Conservation (phyloP, 345 rosid species). For the Camelina sativa region DNA sequence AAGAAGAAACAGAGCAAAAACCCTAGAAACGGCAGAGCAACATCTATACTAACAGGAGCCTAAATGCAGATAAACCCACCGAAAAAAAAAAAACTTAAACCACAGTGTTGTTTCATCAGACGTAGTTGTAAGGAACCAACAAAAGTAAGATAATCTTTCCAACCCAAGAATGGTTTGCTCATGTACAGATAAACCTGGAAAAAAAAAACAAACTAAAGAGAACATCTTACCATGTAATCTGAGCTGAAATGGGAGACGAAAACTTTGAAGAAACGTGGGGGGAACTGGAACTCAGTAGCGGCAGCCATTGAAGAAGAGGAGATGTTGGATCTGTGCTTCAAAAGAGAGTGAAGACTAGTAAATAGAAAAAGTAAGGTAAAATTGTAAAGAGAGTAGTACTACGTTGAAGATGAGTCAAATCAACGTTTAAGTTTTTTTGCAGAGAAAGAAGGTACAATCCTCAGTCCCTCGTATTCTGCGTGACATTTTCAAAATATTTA, state of each 20-base stretch:
- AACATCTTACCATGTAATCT: neutral
- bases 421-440: neutral
- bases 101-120: neutral
- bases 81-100: neutral
- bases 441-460: neutral
- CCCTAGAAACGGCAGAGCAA: neutral
- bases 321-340: neutral
- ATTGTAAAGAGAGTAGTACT: neutral
- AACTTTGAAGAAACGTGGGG: slow-evolving; percentile 18
- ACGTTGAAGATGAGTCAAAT: neutral
- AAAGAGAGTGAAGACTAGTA: neutral
- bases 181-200: neutral
- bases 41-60: neutral
- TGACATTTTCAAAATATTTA: neutral
- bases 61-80: neutral
- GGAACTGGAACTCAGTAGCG: neutral
- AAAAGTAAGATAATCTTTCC: neutral
- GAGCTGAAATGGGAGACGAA: slow-evolving; percentile 23
- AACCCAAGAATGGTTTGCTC: neutral
- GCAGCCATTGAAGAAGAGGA: slow-evolving; percentile 11
- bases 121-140: neutral
- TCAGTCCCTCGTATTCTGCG: neutral
- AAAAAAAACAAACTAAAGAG: no score
- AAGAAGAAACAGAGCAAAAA: neutral
- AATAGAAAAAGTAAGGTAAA: neutral